A percentile compares a stretch with the other conserved stretches of the same genome.
Conservation (phyloP, 306 rosid species). For the Ormosia emarginata region DNA sequence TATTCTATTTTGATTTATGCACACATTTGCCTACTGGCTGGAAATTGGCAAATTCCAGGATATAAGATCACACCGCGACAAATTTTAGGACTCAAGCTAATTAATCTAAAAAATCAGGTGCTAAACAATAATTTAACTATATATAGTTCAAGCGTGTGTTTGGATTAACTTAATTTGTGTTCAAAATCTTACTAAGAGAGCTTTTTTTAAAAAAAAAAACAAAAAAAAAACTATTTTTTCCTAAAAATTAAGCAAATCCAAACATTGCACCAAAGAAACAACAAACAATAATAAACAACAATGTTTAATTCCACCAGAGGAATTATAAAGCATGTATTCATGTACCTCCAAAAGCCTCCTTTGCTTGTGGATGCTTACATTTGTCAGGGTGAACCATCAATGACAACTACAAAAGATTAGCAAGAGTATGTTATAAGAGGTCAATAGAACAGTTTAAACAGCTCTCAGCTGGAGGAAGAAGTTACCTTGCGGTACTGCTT, state of each 20-base stretch:
- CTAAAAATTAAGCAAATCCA: too few species aligned
- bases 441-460: not conserved
- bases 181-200: too few species aligned
- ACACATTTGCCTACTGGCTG: not conserved
- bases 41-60: not conserved
- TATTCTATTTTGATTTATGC: not conserved
- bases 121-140: not conserved
- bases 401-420: conserved; percentile 56
- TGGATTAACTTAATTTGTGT: too few species aligned
- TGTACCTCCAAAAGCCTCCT: conserved; percentile 96
- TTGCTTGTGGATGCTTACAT: conserved; percentile 96
- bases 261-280: not conserved
- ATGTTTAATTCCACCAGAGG: not conserved
- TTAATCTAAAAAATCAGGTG: not conserved
- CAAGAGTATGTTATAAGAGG: conserved; percentile 8
- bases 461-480: not conserved
- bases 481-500: conserved; percentile 93
- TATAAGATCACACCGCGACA: not conserved
- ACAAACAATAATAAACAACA: not conserved
- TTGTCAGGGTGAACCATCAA: conserved; percentile 98
- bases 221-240: too few species aligned
- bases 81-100: not conserved
- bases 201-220: too few species aligned
- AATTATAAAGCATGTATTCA: conserved; percentile 17
- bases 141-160: not conserved